Evolutionary conservation across 768 basidiomycete species (phyloP), one percentile per base, ranked within the genome.

Genomic region (Brasilioporus rufonigricans): DNA sequence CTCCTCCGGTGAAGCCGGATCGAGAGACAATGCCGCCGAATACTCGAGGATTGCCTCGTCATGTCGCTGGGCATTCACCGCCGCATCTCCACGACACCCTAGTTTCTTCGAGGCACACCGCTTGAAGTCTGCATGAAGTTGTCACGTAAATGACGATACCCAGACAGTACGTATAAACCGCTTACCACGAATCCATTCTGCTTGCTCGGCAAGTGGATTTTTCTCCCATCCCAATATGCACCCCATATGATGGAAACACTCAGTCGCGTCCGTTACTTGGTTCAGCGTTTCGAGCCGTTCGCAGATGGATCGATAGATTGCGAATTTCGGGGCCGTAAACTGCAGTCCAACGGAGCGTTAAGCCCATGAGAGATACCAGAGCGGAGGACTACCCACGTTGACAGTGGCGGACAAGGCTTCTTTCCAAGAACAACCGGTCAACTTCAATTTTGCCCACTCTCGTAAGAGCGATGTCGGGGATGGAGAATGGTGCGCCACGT

Each of bases 21-120:
- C 2, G 3, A 61, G 43, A 4, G 45, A 51, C 13, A 61, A 11
- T 8, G 50, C 49, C 3, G 43, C 24, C 0, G 59, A 57, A 50
- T 61, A 61, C 12, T 46, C 46, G 3, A 29, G 44, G 11, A 57
- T 52, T 10, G 59, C 52, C 26, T 54, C 44, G 4, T 57, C 21
- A 11, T 43, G 21, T 13, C 9, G 26, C 10, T 13, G 5, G 16
- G 35, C 41, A 12, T 11, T 13, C 14, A 35, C 35, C 18, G 52
- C 52, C 1, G 4, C 23, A 43, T 59, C 55, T 5, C 52, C 55
- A 1, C 50, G 44, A 26, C 12, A 1, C 5, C 43, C 55, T 3
- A 48, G 19, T 19, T 48, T 52, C 38, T 16, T 8, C 1, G 32
- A 35, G 18, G 35, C 29, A 35, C 51, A 44, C 7, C 18, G 49